Conservation (phyloP, 1,284 basidiomycete species). For the Ganoderma lingzhi region DNA sequence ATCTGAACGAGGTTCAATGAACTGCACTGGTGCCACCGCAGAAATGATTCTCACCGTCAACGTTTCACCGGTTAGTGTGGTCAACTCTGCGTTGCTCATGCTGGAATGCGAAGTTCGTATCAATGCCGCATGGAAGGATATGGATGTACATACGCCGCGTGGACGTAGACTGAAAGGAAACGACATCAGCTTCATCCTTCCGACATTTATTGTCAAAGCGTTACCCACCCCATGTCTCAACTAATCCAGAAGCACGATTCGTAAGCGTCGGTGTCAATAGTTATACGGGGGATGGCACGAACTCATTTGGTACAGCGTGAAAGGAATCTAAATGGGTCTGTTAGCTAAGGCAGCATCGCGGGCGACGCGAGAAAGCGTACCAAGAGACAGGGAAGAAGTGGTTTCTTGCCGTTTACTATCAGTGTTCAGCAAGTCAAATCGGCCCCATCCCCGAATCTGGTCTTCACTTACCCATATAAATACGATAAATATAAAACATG, state of each 20-base stretch:
- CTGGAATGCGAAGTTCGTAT: neutral
- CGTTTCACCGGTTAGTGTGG: neutral
- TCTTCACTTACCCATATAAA: constrained; percentile 9
- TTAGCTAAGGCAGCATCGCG: neutral
- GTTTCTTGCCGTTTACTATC: neutral
- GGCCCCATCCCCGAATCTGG: neutral
- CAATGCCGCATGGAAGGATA: neutral
- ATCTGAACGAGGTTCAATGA: neutral
- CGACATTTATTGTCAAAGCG: neutral
- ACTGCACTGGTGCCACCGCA: neutral
- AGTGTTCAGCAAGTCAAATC: neutral
- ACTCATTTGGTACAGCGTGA: constrained; percentile 1
- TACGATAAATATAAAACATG: constrained; percentile 7
- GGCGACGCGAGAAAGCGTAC: neutral
- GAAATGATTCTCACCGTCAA: neutral
- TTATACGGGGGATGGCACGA: neutral
- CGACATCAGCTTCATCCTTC: neutral
- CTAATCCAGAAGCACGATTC: neutral
- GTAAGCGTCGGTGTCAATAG: neutral
- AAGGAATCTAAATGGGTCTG: neutral
- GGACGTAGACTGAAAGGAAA: neutral
- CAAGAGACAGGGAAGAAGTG: neutral
- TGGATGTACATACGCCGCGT: neutral
- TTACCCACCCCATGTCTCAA: constrained; percentile 1
- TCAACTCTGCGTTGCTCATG: neutral